Conservation (phyloP, 331 rosid genomes). For the Phaseolus coccineus region DNA sequence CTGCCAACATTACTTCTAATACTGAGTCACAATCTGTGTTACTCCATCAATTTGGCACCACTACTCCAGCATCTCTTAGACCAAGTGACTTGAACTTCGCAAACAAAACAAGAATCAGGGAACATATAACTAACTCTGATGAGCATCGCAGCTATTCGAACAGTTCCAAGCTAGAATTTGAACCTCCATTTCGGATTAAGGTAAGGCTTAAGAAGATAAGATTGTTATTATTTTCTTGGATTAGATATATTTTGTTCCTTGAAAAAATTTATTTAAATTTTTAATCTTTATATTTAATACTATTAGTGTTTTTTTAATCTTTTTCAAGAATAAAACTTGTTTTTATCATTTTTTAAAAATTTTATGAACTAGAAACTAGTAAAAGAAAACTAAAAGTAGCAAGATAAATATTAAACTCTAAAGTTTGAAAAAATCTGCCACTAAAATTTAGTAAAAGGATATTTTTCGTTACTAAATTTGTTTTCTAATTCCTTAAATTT, state of each 20-base stretch:
- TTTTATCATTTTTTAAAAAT: not conserved
- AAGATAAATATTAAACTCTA: not conserved
- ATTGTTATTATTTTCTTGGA: not conserved
- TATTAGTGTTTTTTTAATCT: not conserved
- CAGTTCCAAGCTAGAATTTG: conserved; percentile 45
- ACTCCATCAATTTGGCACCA: conserved; percentile 45
- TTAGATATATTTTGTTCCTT: not conserved
- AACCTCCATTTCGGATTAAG: conserved; percentile 57
- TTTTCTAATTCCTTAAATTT: not conserved
- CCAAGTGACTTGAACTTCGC: conserved; percentile 44
- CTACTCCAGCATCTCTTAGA: conserved; percentile 32
- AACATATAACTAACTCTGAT: conserved; percentile 36
- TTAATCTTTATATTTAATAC: not conserved
- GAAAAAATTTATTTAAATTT: not conserved
- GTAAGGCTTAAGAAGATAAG: conserved; percentile 35
- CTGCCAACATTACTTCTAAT: conserved; percentile 3
- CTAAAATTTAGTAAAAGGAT: not conserved
- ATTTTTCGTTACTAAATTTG: not conserved
- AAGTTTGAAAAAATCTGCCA: not conserved
- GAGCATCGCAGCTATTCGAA: conserved; percentile 39
- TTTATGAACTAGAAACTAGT: not conserved
- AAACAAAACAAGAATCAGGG: conserved; percentile 38
- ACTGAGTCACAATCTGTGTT: conserved; percentile 15
- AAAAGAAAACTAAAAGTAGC: not conserved
- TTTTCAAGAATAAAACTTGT: not conserved